Evolutionary conservation across 495 filamentous ascomycete genomes (phyloP), one percentile per base, ranked within the genome.

Genomic region (Daldinia bambusicola): DNA sequence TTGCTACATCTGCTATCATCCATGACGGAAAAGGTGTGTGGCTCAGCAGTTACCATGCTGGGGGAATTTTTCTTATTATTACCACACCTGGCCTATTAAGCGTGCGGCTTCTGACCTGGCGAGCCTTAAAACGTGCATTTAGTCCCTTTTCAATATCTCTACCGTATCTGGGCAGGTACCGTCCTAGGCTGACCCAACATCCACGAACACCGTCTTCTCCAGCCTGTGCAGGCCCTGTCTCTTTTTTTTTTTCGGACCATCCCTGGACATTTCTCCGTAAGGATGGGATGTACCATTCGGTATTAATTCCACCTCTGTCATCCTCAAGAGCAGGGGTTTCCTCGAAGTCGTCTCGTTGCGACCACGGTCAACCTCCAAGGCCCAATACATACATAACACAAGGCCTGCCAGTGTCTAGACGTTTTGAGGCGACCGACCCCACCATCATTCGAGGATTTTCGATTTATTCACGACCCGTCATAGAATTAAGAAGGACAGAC

Each of bases 251-350:
- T 78, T 81, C 80, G 80, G 81, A 82, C 80, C 78, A 79, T 80
- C 76, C 80, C 76, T 82, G 78, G 82, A 76, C 78, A 77, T 80
- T 82, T 79, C 79, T 84, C 82, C 81, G 78, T 77, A 77, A 79
- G 72, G 77, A 79, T 75, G 79, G 73, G 76, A 72, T 74, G 78
- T 82, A 77, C 77, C 75, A 74, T 75, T 79, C 81, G 82, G 82
- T 83, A 85, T 83, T 83, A 80, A 83, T 79, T 76, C 81, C 76
- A 80, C 80, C 76, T 81, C 78, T 80, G 78, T 81, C 80, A 80
- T 81, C 80, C 80, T 74, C 71, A 75, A 75, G 79, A 76, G 55
- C 80, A 82, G 79, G 80, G 79, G 76, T 69, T 77, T 71, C 74
- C 77, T 80, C 76, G 75, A 74, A 76, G 74, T 71, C 69, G 77